These are phyloP conservation scores for Diaporthe sp. DNA, from an alignment of 2,329 filamentous ascomycete genomes.

Conservation along the genomic window DNA sequence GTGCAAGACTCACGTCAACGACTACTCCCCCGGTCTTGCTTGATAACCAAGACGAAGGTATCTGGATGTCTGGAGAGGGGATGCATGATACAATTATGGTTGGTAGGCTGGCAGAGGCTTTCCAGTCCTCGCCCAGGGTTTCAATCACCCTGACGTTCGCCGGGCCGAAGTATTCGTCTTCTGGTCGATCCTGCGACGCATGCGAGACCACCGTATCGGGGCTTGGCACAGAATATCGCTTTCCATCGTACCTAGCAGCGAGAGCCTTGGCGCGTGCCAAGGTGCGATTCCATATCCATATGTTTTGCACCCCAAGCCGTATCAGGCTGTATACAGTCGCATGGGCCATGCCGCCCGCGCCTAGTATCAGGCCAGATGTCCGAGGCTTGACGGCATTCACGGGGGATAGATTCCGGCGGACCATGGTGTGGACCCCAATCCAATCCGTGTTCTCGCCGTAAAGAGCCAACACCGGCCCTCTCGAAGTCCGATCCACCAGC, in stretches of 20 bases:
- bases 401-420: slow-evolving; percentile 71
- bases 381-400: slow-evolving; percentile 62
- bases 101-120: not conserved
- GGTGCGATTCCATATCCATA: slow-evolving; percentile 72
- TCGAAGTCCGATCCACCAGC: slow-evolving; percentile 63
- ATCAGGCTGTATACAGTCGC: slow-evolving; percentile 72
- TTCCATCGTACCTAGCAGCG: slow-evolving; percentile 59
- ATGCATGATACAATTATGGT: slow-evolving; percentile 21
- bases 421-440: slow-evolving; percentile 73
- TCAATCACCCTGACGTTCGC: slow-evolving; percentile 5
- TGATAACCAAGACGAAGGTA: not conserved
- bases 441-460: slow-evolving; percentile 78
- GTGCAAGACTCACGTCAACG: not conserved
- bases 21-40: slow-evolving; percentile 14
- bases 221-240: not conserved
- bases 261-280: slow-evolving; percentile 64
- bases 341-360: slow-evolving; percentile 55
- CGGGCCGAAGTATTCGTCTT: slow-evolving; percentile 1
- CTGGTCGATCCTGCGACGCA: not conserved
- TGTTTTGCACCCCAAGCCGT: slow-evolving; percentile 70
- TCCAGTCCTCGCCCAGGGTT: not conserved
- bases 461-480: slow-evolving; percentile 68
- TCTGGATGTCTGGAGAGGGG: not conserved
- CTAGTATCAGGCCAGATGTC: slow-evolving; percentile 57
- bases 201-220: not conserved